Base-by-base conservation (phyloP, 345 rosid species). In the Rubroshorea leprosula region DNA sequence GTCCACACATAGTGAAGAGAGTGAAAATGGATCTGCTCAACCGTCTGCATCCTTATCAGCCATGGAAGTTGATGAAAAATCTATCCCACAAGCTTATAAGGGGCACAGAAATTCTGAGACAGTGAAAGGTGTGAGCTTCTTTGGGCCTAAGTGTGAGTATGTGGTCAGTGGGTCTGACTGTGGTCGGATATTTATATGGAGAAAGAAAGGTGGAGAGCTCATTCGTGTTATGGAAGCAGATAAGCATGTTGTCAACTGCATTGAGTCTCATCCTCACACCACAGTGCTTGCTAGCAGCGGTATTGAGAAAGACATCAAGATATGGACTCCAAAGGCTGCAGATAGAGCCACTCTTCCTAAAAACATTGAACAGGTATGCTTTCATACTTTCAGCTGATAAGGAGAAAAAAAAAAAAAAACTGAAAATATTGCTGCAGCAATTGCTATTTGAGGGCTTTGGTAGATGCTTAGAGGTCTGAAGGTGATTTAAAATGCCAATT, bases 141-240 rank as follows among this genome's bases (percentile, higher is more conserved):
- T 79, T 54, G 99, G 99, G 65, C 97, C 99, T 9, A 57, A 70
- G 64, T 83, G 83, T 35, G 96, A 93, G 60, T 93, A 86, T 73
- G 99, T 93, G 70, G 82, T 78, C 63, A 93, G 97, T 21, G 99
- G 99, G 16, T 93, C 99, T 29, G 97, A 93, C 67, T 93, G 99
- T 73, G 99, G 99, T 23, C 76, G 88, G 54, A 80, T 89, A 60
- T 93, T 93, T 72, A 82, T 89, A 25, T 93, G 99, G 99, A 85
- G 71, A 81, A 93, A 83, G 64, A 85, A 77, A 63, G 77, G 73
- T 15, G 96, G 97, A 56, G 76, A 83, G 73, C 89, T 87, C 41
- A 49, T 89, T 51, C 90, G 86, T 66, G 86, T 82, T 47, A 85
- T 93, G 76, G 83, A 80, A 76, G 94, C 79, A 11, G 97, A 93